These are phyloP conservation scores for Cercospora zeina DNA, from an alignment of 2,329 filamentous ascomycete genomes.

Conservation along the genomic window DNA sequence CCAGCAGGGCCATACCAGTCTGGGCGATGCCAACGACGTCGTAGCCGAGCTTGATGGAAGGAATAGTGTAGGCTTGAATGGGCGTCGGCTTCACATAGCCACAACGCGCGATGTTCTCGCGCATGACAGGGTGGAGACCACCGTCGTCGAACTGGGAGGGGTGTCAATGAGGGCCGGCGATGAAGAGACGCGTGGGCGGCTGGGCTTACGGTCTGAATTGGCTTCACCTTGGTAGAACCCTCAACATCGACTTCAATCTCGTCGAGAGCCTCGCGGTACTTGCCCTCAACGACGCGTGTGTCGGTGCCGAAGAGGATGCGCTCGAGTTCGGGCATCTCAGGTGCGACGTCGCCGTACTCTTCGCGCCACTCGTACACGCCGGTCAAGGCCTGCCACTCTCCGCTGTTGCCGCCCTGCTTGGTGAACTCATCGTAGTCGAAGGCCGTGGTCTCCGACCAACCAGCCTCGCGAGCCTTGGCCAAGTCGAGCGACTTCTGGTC, in stretches of 20 bases:
- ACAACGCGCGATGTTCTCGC: conserved; percentile 72
- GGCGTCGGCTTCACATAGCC: conserved; percentile 75
- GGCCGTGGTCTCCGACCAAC: conserved; percentile 35
- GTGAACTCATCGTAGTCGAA: conserved; percentile 36
- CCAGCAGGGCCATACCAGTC: conserved; percentile 65
- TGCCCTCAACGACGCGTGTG: conserved; percentile 57
- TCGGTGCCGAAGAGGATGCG: conserved; percentile 67
- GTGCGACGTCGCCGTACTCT: conserved; percentile 82
- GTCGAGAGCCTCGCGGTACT: conserved; percentile 61
- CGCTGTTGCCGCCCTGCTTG: conserved; percentile 23
- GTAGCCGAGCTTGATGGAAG: conserved; percentile 71
- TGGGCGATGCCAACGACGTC: conserved; percentile 90
- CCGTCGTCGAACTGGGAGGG: conserved; percentile 65
- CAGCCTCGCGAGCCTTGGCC: conserved; percentile 27
- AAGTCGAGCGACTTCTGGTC: conserved; percentile 8
- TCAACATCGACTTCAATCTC: conserved; percentile 55
- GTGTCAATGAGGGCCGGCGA: conserved; percentile 23
- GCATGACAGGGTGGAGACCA: conserved; percentile 80
- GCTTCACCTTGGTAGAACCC: conserved; percentile 50
- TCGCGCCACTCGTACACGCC: conserved; percentile 79
- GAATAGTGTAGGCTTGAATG: conserved; percentile 82
- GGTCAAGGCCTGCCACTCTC: conserved; percentile 58
- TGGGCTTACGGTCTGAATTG: conserved; percentile 53
- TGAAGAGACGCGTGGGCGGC: background rate
- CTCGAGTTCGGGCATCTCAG: conserved; percentile 69